Evolutionary conservation across 805 yeast genomes (phyloP).

Genomic region (Candida cerambycidarum): DNA sequence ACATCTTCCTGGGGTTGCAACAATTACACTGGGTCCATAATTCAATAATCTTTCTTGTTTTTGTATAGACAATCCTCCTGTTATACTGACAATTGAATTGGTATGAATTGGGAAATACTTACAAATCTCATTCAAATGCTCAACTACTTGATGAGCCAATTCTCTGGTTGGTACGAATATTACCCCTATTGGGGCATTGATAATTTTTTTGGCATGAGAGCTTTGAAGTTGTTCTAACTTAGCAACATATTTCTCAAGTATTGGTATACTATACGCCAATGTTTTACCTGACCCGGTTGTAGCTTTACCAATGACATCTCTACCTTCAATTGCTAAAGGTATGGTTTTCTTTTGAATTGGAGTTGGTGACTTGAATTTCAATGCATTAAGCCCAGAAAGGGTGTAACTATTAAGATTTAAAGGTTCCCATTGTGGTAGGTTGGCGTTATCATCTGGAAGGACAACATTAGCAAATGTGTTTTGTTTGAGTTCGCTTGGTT

Average conservation of each 20-base stretch:
- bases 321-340: constrained; percentile 70
- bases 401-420: constrained; percentile 55
- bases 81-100: constrained; percentile 68
- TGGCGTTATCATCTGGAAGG: constrained; percentile 39
- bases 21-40: constrained; percentile 75
- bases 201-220: constrained; percentile 18
- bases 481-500: constrained; percentile 12
- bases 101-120: constrained; percentile 51
- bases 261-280: constrained; percentile 91
- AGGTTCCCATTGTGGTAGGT: constrained; percentile 62
- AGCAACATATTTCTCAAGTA: constrained; percentile 62
- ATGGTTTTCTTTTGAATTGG: constrained; percentile 77
- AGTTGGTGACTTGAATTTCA: constrained; percentile 72
- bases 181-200: constrained; percentile 62
- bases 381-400: constrained; percentile 57
- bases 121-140: constrained; percentile 64
- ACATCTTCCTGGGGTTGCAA: constrained; percentile 95
- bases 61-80: constrained; percentile 94
- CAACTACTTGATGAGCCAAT: constrained; percentile 88
- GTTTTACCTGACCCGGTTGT: constrained; percentile 98
- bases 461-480: constrained; percentile 28
- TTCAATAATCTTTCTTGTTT: constrained; percentile 82
- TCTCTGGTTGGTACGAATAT: constrained; percentile 96
- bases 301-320: constrained; percentile 92
- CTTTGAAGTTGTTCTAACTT: constrained; percentile 19